These are phyloP conservation scores for Talaromyces stipitatus DNA, from an alignment of 495 filamentous ascomycete species.

Conservation along the genomic window DNA sequence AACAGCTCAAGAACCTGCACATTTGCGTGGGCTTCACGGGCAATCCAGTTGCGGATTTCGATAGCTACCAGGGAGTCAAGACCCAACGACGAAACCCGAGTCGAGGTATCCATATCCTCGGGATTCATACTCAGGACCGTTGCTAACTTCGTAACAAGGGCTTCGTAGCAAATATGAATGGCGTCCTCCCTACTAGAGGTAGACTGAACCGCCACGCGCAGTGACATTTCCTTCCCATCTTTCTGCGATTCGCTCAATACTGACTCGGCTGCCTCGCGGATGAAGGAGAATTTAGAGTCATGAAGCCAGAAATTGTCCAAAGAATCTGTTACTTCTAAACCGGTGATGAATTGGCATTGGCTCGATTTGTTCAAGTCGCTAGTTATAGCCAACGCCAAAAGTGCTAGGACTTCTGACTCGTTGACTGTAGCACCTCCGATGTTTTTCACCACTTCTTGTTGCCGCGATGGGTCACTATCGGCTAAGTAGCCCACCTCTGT, in stretches of 20 bases:
- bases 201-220: slow-evolving; percentile 12
- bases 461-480: slow-evolving; percentile 15
- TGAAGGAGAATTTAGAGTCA: slow-evolving; percentile 16
- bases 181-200: slow-evolving; percentile 17
- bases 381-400: slow-evolving; percentile 15
- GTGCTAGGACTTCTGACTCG: slow-evolving; percentile 17
- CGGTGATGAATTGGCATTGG: slow-evolving; percentile 17
- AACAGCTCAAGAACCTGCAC: slow-evolving; percentile 26
- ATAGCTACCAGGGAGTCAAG: slow-evolving; percentile 33
- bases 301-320: slow-evolving; percentile 20
- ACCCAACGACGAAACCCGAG: slow-evolving; percentile 20
- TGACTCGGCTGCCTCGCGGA: slow-evolving; percentile 13
- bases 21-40: slow-evolving; percentile 26
- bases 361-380: slow-evolving; percentile 13
- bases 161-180: slow-evolving; percentile 17
- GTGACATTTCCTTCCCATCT: slow-evolving; percentile 6
- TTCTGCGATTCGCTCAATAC: background rate
- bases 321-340: slow-evolving; percentile 10
- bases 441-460: slow-evolving; percentile 20
- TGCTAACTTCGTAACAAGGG: slow-evolving; percentile 21
- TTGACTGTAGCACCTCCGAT: slow-evolving; percentile 19
- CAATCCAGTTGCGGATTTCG: slow-evolving; percentile 33
- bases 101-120: slow-evolving; percentile 26
- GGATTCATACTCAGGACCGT: slow-evolving; percentile 17
- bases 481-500: slow-evolving; percentile 20